These are phyloP conservation scores for Daedaleopsis nitida DNA, from an alignment of 768 basidiomycete species.

Conservation along the genomic window DNA sequence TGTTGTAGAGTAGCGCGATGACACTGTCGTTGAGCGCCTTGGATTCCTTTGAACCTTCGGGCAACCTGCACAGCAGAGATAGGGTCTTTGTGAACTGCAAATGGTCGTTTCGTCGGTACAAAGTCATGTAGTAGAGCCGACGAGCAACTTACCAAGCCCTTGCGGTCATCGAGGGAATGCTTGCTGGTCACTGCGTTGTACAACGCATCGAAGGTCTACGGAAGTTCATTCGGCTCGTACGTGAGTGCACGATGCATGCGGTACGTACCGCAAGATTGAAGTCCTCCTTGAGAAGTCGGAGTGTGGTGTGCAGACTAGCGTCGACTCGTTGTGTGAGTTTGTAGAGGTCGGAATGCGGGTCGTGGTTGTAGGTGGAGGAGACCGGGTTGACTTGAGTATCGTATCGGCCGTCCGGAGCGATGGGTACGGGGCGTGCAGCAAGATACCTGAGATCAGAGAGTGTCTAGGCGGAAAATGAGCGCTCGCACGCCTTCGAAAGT, in stretches of 20 bases:
- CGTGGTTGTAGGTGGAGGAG: conserved; percentile 25
- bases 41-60: conserved; percentile 47
- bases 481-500: too few relatives aligned
- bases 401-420: conserved; percentile 47
- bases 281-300: conserved; percentile 19
- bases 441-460: conserved; percentile 40
- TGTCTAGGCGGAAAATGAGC: conserved; percentile 2
- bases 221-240: conserved; percentile 1
- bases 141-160: conserved; percentile 58
- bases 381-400: conserved; percentile 38
- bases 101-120: conserved; percentile 12
- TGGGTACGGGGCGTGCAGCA: conserved; percentile 39
- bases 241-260: background rate
- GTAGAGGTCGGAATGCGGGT: conserved; percentile 39
- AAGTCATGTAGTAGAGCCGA: background rate
- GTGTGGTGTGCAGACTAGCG: conserved; percentile 11
- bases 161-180: conserved; percentile 73
- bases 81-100: conserved; percentile 71
- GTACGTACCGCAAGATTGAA: conserved; percentile 6
- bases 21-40: conserved; percentile 40
- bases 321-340: conserved; percentile 29
- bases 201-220: conserved; percentile 38
- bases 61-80: conserved; percentile 60
- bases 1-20: conserved; percentile 64
- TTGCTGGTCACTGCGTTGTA: conserved; percentile 59